Base-by-base conservation (phyloP, 352 stramenopile species). In the Blastocystis sp. region DNA sequence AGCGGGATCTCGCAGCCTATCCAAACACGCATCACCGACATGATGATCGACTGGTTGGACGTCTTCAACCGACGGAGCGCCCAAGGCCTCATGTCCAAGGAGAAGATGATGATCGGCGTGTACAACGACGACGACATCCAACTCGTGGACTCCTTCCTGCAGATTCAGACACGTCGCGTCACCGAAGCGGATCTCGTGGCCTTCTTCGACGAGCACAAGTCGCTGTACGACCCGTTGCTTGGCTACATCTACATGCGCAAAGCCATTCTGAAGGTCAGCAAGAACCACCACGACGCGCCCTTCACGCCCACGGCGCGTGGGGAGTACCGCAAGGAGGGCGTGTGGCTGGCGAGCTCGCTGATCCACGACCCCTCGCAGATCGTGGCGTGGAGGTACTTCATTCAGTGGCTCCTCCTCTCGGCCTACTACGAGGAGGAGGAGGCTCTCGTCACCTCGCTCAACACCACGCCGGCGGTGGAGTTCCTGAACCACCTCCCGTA, bases 41-140 rank as follows among this genome's bases (percentile, higher is more conserved):
- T 63, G 29, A 24, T 81, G 37, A 33, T 65, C 4, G 71, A 81
- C 13, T 81, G 71, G 71, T 24, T 59, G 21, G 71, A 81, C 35
- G 9, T 81, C 3, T n/a, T 31, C 19, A 65, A 61, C 35, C 71
- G 71, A 29, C 62, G 41, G 1, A 67, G 19, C 21, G 16, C 45
- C 19, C 39, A 24, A 10, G n/a, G 29, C 19, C 26, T 12, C 10
- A 29, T 81, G 9, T 67, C 71, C 21, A 62, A 63, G 71, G 71
- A 81, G 50, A 6, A n/a, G 13, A 45, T 81, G 2, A 16, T 66
- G 1, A n/a, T 66, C 0, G 71, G 59, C n/a, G 41, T 81, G 3
- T 81, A 81, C 37, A 26, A 63, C 35, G 10, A 29, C 35, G 55
- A 31, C 29, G 24, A 19, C 24, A 81, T 66, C 39, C 3, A 81